These are phyloP conservation scores for Solanum tarapatanum DNA, from an alignment of 257 asterid genomes.

Conservation along the genomic window DNA sequence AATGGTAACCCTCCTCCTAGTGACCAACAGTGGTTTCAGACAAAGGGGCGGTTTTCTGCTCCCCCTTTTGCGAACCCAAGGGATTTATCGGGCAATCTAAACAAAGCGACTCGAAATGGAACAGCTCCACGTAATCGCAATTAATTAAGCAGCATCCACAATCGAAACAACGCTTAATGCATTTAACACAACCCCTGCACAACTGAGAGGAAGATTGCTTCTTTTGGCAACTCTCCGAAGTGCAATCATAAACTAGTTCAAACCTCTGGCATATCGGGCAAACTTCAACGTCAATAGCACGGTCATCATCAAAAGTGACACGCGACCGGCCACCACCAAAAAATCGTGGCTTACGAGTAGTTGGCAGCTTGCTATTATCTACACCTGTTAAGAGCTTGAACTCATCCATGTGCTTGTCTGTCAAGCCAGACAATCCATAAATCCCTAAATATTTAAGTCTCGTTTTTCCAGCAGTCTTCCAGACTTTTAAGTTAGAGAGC, in stretches of 20 bases:
- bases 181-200: slow-evolving; percentile 57
- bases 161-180: slow-evolving; percentile 52
- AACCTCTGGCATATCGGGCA: slow-evolving; percentile 57
- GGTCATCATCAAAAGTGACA: slow-evolving; percentile 62
- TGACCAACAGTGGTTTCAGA: background rate
- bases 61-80: slow-evolving; percentile 10
- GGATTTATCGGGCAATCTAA: slow-evolving; percentile 29
- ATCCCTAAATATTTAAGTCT: slow-evolving; percentile 57
- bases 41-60: background rate
- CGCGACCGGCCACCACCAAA: slow-evolving; percentile 21
- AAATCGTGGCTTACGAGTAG: slow-evolving; percentile 31
- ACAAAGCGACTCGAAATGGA: slow-evolving; percentile 34
- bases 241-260: slow-evolving; percentile 67
- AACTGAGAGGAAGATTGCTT: slow-evolving; percentile 17
- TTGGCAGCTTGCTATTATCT: slow-evolving; percentile 15
- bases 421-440: slow-evolving; percentile 34
- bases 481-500: slow-evolving; percentile 38
- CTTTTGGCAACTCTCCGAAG: slow-evolving; percentile 38
- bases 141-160: slow-evolving; percentile 67
- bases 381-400: slow-evolving; percentile 42
- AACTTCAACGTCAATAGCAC: slow-evolving; percentile 45
- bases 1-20: slow-evolving; percentile 3
- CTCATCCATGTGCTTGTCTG: slow-evolving; percentile 37
- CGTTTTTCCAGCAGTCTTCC: slow-evolving; percentile 30
- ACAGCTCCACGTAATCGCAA: slow-evolving; percentile 47